Base-by-base conservation (phyloP, 768 basidiomycete species). In the Tricholoma sp. region DNA sequence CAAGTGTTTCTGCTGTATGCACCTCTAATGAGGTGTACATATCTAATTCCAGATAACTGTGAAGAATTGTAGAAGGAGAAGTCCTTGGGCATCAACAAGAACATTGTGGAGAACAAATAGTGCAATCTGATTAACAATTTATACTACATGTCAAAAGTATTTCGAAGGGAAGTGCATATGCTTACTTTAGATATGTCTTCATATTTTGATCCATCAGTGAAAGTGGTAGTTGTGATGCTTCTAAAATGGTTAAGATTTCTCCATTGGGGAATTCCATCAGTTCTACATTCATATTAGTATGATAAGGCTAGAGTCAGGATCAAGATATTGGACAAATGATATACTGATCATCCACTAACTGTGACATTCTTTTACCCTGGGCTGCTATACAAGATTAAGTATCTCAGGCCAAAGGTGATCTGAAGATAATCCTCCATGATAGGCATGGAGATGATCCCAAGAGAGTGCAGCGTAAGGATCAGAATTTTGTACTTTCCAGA, bases 371-470 rank as follows among this genome's bases (percentile, higher is more conserved):
- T 4, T 54, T 32, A 4, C 64, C 62, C 9, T 64, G 57, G 0
- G 17, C 44, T 0, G 58, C 52, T 1, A n/a, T n/a, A 73, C 31
- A 44, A 65, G 44, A 4, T 28, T 41, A 55, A 70, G 66, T 10
- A 73, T 6, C 29, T 70, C 55, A 6, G 15, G 31, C 20, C 64
- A 70, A 0, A 77, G 29, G 53, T 77, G 76, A 24, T 71, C 63
- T 0, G 67, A 66, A 57, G 62, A 68, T 2, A 76, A 31, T 4
- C 76, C 78, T 24, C 48, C 50, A 48, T 68, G 52, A 52, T 73
- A 64, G 9, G 58, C 62, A 58, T 80, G 78, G 12, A 79, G 64
- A 2, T 61, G 62, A 59, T 80, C 77, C 52, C 71, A 78, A 9
- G 71, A 72, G 3, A 72, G 20, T 29, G 73, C 69, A 4, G 34